These are phyloP conservation scores for Pseudogymnoascus sp. DNA, from an alignment of 2,329 filamentous ascomycete species.

Conservation along the genomic window DNA sequence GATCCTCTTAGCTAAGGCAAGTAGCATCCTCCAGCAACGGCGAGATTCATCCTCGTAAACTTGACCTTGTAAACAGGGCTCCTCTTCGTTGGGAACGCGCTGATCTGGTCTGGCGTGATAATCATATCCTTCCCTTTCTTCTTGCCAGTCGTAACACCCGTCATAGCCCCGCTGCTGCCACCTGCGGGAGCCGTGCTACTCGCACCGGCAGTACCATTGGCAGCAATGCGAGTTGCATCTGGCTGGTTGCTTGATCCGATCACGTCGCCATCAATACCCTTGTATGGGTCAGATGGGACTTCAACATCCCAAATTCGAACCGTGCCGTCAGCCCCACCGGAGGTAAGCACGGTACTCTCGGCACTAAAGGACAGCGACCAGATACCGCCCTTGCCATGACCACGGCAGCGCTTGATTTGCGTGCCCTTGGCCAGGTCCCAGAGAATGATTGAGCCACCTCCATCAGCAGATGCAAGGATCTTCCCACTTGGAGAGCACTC, in stretches of 20 bases:
- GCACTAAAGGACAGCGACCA: conserved; percentile 91
- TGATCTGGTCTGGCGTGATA: conserved; percentile 88
- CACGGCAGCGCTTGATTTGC: conserved; percentile 84
- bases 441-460: conserved; percentile 80
- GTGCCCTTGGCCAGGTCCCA: conserved; percentile 89
- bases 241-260: conserved; percentile 37
- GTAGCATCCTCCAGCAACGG: conserved; percentile 74
- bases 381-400: conserved; percentile 88
- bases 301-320: conserved; percentile 91
- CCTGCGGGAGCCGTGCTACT: conserved; percentile 21
- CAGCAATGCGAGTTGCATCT: conserved; percentile 44
- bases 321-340: conserved; percentile 83
- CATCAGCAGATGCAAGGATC: conserved; percentile 83
- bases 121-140: conserved; percentile 88
- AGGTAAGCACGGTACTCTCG: conserved; percentile 84
- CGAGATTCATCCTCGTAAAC: conserved; percentile 92
- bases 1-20: conserved; percentile 15
- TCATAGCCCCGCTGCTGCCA: conserved; percentile 26
- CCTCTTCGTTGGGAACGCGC: conserved; percentile 92
- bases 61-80: conserved; percentile 87
- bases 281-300: conserved; percentile 58
- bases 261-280: conserved; percentile 40
- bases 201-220: conserved; percentile 36
- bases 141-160: conserved; percentile 37
- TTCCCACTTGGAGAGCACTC: conserved; percentile 83